These are phyloP conservation scores for Saccharomycopsis fodiens DNA, from an alignment of 805 yeast genomes.

Conservation along the genomic window DNA sequence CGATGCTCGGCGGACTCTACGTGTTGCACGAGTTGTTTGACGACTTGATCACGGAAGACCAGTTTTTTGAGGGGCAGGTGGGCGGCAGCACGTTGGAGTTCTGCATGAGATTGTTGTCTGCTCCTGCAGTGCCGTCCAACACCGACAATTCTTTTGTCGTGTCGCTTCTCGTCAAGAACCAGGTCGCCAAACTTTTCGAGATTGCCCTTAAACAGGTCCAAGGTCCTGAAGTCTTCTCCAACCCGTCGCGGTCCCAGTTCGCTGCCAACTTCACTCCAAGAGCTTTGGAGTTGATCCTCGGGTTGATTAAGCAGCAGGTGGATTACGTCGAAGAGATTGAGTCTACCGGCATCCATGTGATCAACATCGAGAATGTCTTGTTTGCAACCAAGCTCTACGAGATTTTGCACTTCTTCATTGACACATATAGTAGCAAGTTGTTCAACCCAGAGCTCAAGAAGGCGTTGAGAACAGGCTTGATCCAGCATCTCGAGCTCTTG, in stretches of 20 bases:
- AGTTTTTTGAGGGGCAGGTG: slow-evolving; percentile 71
- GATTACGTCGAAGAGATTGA: slow-evolving; percentile 20
- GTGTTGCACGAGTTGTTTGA: slow-evolving; percentile 73
- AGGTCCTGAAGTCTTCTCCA: slow-evolving; percentile 39
- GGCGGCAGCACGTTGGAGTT: slow-evolving; percentile 49
- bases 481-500: slow-evolving; percentile 8
- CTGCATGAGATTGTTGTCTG: slow-evolving; percentile 32
- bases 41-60: slow-evolving; percentile 79
- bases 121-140: slow-evolving; percentile 20
- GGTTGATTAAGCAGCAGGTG: slow-evolving; percentile 9
- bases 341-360: slow-evolving; percentile 14
- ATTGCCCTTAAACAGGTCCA: slow-evolving; percentile 47
- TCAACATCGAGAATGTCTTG: slow-evolving; percentile 21
- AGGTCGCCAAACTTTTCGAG: slow-evolving; percentile 44
- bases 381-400: slow-evolving; percentile 27
- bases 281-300: slow-evolving; percentile 7
- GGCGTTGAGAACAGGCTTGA: slow-evolving; percentile 1
- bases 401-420: slow-evolving; percentile 24
- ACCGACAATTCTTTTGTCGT: slow-evolving; percentile 25
- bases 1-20: slow-evolving; percentile 45
- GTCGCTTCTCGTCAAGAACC: slow-evolving; percentile 31
- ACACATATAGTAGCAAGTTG: slow-evolving; percentile 22
- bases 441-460: slow-evolving; percentile 5
- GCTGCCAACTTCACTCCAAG: slow-evolving; percentile 3
- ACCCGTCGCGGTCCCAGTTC: slow-evolving; percentile 27